Conservation (phyloP, 2,329 filamentous ascomycete genomes). For the Xylariaceae sp. region DNA sequence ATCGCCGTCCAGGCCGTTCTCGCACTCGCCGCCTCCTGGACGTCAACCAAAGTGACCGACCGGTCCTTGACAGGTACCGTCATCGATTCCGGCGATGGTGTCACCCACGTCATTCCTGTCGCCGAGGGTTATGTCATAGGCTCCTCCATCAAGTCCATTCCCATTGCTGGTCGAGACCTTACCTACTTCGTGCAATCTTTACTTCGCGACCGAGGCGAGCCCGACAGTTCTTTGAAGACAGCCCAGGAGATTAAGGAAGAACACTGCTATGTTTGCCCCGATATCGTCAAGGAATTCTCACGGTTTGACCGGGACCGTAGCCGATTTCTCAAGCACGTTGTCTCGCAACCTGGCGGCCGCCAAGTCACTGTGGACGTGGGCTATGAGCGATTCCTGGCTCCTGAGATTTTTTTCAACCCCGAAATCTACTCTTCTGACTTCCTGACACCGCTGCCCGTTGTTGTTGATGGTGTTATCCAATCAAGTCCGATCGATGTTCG, state of each 20-base stretch:
- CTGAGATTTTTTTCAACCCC: constrained; percentile 99
- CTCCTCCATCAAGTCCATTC: constrained; percentile 98
- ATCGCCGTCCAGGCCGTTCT: constrained; percentile 98
- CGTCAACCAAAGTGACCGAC: constrained; percentile 96
- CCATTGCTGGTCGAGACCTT: constrained; percentile 96
- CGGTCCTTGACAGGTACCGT: constrained; percentile 96
- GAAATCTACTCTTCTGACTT: constrained; percentile 99
- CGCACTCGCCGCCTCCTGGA: constrained; percentile 96
- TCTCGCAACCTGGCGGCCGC: constrained; percentile 84
- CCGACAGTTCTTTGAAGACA: constrained; percentile 95
- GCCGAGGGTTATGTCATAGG: constrained; percentile 99
- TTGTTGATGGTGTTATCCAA: constrained; percentile 97
- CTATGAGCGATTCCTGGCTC: constrained; percentile 96
- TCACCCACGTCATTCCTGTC: constrained; percentile 98
- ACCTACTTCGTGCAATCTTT: constrained; percentile 98
- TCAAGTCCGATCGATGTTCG: constrained; percentile 97
- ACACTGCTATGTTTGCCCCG: constrained; percentile 97
- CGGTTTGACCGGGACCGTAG: constrained; percentile 93
- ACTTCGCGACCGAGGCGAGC: constrained; percentile 92
- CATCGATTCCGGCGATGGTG: constrained; percentile 97
- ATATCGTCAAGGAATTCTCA: constrained; percentile 98
- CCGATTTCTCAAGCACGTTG: constrained; percentile 88
- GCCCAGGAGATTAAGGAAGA: constrained; percentile 99
- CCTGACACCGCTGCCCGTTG: constrained; percentile 89
- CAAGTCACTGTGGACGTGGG: constrained; percentile 89